Conservation (phyloP, 192 early-diverging fungal species). For the Glomus cerebriforme region DNA sequence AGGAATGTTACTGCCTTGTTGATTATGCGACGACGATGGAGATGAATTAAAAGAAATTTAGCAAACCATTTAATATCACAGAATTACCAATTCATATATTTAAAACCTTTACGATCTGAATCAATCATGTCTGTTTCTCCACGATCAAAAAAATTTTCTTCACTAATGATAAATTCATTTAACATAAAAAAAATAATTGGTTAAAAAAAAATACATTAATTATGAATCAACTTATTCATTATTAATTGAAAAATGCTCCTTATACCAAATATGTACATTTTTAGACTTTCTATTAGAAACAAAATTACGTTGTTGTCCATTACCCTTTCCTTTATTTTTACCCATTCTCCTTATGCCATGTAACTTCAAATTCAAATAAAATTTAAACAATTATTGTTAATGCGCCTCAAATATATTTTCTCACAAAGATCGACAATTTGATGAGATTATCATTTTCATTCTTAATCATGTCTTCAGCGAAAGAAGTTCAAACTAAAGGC, state of each 20-base stretch:
- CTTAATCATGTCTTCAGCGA: too few relatives aligned
- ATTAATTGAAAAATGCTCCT: background rate
- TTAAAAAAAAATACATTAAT: too few relatives aligned
- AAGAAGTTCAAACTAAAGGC: background rate
- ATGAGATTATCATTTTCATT: too few relatives aligned
- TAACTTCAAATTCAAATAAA: too few relatives aligned
- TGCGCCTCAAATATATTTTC: too few relatives aligned
- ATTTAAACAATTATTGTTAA: too few relatives aligned
- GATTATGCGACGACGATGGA: background rate
- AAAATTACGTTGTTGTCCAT: background rate
- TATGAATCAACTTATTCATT: background rate
- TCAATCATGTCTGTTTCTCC: too few relatives aligned
- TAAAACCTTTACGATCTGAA: background rate
- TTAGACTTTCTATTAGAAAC: background rate
- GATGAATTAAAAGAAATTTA: background rate
- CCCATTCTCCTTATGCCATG: background rate
- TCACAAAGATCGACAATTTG: too few relatives aligned
- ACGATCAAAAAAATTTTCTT: background rate
- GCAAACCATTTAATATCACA: too few relatives aligned
- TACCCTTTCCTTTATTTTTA: background rate
- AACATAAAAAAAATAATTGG: too few relatives aligned
- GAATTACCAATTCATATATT: too few relatives aligned
- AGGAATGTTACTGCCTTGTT: slow-evolving; percentile 42
- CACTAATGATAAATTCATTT: background rate
- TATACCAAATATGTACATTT: background rate